Percentiles rank a stretch among this genome's conserved stretches.
These are phyloP conservation scores for Fusarium kyushuense DNA, from an alignment of 2,329 filamentous ascomycete genomes.

Conservation along the genomic window DNA sequence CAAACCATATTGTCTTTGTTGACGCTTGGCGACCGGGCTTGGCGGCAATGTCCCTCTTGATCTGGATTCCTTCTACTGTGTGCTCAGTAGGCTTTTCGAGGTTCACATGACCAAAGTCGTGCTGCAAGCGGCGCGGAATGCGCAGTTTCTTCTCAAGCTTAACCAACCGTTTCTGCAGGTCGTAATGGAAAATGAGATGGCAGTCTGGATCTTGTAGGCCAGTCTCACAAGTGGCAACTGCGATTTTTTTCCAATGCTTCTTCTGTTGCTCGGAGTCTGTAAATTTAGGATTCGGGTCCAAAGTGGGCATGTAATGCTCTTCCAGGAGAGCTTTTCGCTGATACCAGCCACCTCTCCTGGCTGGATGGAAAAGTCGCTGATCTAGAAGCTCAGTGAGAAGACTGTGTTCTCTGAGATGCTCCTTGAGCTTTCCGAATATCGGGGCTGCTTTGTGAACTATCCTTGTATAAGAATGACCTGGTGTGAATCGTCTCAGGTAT, in stretches of 20 bases:
- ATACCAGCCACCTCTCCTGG: conserved; percentile 91
- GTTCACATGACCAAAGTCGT: conserved; percentile 90
- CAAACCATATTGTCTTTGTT: conserved; percentile 88
- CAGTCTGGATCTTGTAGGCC: conserved; percentile 90
- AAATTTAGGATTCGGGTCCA: conserved; percentile 60
- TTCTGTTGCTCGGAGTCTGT: conserved; percentile 68
- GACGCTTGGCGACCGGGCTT: conserved; percentile 59
- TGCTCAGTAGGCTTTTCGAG: conserved; percentile 82
- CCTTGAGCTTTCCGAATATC: conserved; percentile 83
- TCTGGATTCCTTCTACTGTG: conserved; percentile 79
- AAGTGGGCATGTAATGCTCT: conserved; percentile 89
- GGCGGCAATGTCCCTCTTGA: conserved; percentile 69
- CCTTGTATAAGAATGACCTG: conserved; percentile 92
- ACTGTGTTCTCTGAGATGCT: conserved; percentile 80
- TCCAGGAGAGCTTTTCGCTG: conserved; percentile 94
- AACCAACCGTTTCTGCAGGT: conserved; percentile 90
- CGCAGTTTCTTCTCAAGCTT: conserved; percentile 90
- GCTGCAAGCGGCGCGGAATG: conserved; percentile 85
- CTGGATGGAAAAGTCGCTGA: conserved; percentile 86
- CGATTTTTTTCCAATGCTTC: conserved; percentile 83
- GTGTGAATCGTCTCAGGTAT: conserved; percentile 89
- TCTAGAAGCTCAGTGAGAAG: conserved; percentile 79
- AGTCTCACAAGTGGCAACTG: conserved; percentile 83
- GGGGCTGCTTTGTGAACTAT: conserved; percentile 89
- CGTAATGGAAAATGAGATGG: conserved; percentile 93